phyloP scores from a whole-genome alignment of 2,329 filamentous ascomycete genomes.

The Raffaelea arxii region DNA sequence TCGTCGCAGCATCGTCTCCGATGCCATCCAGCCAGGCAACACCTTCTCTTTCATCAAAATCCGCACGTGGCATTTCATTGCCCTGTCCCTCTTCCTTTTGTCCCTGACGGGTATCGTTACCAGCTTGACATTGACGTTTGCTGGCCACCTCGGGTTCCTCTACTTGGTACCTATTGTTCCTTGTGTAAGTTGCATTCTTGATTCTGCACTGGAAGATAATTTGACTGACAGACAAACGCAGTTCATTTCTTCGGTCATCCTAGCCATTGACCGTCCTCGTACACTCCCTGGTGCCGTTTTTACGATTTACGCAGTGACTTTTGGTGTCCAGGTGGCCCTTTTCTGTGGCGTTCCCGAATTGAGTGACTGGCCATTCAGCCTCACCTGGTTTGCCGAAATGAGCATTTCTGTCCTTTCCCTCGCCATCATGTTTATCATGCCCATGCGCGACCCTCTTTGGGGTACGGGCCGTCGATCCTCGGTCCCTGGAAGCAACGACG shows the following conservation, averaged over 20 bases:
- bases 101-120: conserved; percentile 23
- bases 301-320: conserved; percentile 19
- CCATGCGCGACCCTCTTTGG: conserved; percentile 51
- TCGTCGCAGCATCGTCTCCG: conserved; percentile 3
- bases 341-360: conserved; percentile 23
- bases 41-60: conserved; percentile 1
- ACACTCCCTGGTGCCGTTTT: conserved; percentile 18
- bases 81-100: conserved; percentile 24
- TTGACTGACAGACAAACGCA: conserved; percentile 1
- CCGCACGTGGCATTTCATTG: conserved; percentile 17
- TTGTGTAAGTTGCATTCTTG: conserved; percentile 23
- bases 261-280: conserved; percentile 21
- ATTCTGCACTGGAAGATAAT: too few relatives aligned
- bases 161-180: conserved; percentile 22
- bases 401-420: conserved; percentile 35
- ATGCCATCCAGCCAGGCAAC: conserved; percentile 1
- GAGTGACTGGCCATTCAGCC: conserved; percentile 10
- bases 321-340: conserved; percentile 21
- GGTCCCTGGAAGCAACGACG: too few relatives aligned
- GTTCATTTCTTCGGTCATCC: conserved; percentile 12
- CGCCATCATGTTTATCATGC: conserved; percentile 54
- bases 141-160: conserved; percentile 16
- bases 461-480: conserved; percentile 28
- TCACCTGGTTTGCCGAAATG: conserved; percentile 22
- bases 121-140: conserved; percentile 12